Conservation (phyloP, 139 green algal species). For the Eudorina sp. region DNA sequence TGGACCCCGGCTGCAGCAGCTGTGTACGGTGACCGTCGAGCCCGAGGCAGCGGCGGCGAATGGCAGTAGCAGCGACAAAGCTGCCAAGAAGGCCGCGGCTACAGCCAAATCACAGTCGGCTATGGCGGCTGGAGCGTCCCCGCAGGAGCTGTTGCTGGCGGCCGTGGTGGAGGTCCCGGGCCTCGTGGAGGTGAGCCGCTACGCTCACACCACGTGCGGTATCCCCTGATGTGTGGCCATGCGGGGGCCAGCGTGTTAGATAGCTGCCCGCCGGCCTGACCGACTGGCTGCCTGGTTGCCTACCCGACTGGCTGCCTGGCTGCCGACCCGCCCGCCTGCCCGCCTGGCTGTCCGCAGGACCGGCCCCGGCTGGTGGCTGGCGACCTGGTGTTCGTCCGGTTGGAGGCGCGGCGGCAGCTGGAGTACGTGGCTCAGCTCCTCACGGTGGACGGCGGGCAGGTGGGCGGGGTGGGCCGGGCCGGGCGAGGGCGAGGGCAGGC, state of each 20-base stretch:
- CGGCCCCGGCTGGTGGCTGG: conserved; percentile 28
- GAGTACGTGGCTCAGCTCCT: conserved; percentile 28
- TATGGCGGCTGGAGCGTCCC: not conserved
- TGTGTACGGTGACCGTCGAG: not conserved
- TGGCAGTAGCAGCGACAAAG: not conserved
- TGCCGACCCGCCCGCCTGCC: too few species aligned
- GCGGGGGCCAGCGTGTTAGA: too few species aligned
- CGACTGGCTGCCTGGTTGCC: too few species aligned
- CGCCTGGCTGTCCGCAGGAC: not conserved
- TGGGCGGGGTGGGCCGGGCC: not conserved
- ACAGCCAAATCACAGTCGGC: too few species aligned
- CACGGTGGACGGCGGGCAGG: not conserved
- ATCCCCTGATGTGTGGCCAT: too few species aligned
- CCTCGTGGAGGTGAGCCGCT: conserved; percentile 20
- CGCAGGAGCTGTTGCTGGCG: not conserved
- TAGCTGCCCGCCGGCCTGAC: too few species aligned
- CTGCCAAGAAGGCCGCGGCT: not conserved
- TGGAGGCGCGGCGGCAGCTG: not conserved
- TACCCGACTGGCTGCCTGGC: too few species aligned
- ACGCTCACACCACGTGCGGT: too few species aligned
- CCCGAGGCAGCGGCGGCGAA: not conserved
- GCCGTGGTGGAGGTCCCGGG: conserved; percentile 14
- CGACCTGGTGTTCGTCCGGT: conserved; percentile 12
- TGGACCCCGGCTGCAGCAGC: not conserved
- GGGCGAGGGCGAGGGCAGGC: not conserved